Evolutionary conservation across 257 asterid genomes (phyloP), one percentile per base, ranked within the genome.

Genomic region (Forsythia viridissima): DNA sequence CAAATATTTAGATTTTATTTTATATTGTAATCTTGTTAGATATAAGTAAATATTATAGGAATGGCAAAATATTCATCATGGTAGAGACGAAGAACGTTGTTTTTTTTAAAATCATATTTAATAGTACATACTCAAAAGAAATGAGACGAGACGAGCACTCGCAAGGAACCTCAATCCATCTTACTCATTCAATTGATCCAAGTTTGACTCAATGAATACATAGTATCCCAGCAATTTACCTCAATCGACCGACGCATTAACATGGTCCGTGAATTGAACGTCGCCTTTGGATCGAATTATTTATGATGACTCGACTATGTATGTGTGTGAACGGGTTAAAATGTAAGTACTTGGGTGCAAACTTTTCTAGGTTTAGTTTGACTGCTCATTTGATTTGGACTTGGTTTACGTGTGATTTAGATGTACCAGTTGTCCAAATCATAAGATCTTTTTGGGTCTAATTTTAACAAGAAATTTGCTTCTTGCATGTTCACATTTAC

Each of bases 321-420:
- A 55, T 11, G 30, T 55, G 65, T 55, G 30, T 55, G 65, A n/a
- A 55, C 30, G 3, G 57, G 65, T 55, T 48, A 55, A 52, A 5
- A 15, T 2, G 18, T 55, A 24, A n/a, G 30, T 18, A 7, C 39
- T 52, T 48, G 0, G 70, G 38, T 48, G 63, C 20, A n/a, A 30
- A 40, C n/a, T 36, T 57, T n/a, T 18, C 55, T 3, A 42, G 13
- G 21, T 16, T n/a, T 30, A 21, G 37, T n/a, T 38, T 34, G 70
- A 74, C 52, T 74, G 7, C 42, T 57, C 7, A n/a, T 55, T 55
- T 55, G 9, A 36, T 36, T 75, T 38, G 59, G 78, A 59, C 78
- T 57, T 75, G 71, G 30, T 52, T 37, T 75, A 75, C 36, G 38
- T 75, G 71, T 55, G 61, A 52, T 52, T 52, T n/a, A 51, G 11